Conservation (phyloP, 345 rosid species). For the Laguncularia racemosa region DNA sequence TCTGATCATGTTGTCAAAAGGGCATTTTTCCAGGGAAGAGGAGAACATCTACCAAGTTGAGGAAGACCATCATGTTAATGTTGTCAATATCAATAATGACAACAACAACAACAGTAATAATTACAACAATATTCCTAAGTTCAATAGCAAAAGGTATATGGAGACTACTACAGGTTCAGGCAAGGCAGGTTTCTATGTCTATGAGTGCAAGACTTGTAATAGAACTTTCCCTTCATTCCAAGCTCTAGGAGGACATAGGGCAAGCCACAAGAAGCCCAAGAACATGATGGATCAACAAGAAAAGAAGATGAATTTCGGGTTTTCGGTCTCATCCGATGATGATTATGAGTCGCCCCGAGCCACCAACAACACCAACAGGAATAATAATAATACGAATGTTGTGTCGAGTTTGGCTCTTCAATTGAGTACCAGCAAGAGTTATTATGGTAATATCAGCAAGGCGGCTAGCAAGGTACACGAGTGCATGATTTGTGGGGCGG, state of each 20-base stretch:
- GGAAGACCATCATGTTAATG: not conserved
- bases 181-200: conserved; percentile 72
- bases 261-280: conserved; percentile 93
- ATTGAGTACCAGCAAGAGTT: conserved; percentile 27
- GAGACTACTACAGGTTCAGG: conserved; percentile 48
- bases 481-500: conserved; percentile 84
- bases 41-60: not conserved
- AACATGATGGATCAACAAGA: conserved; percentile 3
- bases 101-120: too few species aligned
- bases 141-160: conserved; percentile 63
- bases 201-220: conserved; percentile 89
- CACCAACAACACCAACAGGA: not conserved
- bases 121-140: conserved; percentile 23
- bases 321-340: conserved; percentile 9
- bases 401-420: conserved; percentile 40
- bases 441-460: conserved; percentile 9
- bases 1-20: conserved; percentile 77
- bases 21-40: conserved; percentile 24
- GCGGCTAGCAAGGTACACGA: conserved; percentile 58
- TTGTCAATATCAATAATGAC: too few species aligned
- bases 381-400: too few species aligned
- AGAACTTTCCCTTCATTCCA: conserved; percentile 88
- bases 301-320: not conserved
- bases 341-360: conserved; percentile 11
- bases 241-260: conserved; percentile 95